phyloP scores from a whole-genome alignment of 2,329 filamentous ascomycete species.

The Colletotrichum noveboracense region DNA sequence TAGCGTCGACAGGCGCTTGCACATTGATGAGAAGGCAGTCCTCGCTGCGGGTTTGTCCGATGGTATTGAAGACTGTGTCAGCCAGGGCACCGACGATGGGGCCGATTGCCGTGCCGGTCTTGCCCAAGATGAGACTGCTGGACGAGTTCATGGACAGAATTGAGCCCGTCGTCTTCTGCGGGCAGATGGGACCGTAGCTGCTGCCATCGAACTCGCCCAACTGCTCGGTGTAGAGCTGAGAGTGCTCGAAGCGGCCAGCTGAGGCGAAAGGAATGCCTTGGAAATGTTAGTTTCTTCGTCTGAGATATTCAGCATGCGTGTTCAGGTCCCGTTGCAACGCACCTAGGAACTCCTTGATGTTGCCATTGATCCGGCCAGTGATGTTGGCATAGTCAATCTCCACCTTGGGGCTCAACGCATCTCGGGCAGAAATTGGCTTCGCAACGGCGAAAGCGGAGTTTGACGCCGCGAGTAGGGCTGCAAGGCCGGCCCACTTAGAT shows the following conservation, averaged over 20 bases:
- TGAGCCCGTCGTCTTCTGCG: background rate
- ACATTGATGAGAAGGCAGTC: slow-evolving; percentile 58
- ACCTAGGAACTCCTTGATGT: slow-evolving; percentile 2
- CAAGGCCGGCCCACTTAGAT: background rate
- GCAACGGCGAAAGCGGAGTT: background rate
- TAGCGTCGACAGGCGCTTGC: slow-evolving; percentile 48
- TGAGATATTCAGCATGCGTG: accelerated
- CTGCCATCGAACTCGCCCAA: background rate
- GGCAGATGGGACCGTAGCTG: slow-evolving; percentile 1
- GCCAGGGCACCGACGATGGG: background rate
- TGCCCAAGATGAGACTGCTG: background rate
- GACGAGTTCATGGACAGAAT: background rate
- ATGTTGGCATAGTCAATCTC: slow-evolving; percentile 1
- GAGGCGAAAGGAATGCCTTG: slow-evolving; percentile 4
- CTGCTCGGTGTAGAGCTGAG: background rate
- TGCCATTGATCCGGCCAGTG: background rate
- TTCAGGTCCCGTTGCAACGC: background rate
- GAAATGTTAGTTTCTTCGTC: background rate
- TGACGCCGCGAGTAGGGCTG: background rate
- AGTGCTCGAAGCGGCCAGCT: slow-evolving; percentile 2
- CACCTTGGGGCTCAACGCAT: background rate
- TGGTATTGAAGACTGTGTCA: slow-evolving; percentile 1
- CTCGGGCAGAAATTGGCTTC: background rate
- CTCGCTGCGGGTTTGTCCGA: slow-evolving; percentile 34
- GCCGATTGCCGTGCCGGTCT: background rate